Conservation (phyloP, 116 monocot species). For the Dioscorea cayenensis region DNA sequence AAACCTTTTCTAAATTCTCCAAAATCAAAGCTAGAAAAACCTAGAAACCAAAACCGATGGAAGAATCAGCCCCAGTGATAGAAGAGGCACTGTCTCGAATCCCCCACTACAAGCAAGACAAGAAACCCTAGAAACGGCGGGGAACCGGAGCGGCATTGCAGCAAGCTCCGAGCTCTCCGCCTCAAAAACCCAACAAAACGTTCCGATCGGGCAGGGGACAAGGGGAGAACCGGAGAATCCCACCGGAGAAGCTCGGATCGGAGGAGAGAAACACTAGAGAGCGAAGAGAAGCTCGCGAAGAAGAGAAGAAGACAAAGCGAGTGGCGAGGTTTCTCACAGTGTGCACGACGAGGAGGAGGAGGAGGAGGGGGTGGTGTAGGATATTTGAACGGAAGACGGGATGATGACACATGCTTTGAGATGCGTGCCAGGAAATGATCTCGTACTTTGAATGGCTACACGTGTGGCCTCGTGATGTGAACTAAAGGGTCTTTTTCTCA, state of each 20-base stretch:
- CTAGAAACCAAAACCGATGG: neutral
- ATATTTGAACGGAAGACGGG: neutral
- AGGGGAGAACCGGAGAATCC: neutral
- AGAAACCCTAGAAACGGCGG: neutral
- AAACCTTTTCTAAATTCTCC: neutral
- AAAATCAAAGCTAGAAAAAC: neutral
- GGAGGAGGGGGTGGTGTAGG: neutral
- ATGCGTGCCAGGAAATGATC: no score
- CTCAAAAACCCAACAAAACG: neutral
- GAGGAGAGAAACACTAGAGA: neutral
- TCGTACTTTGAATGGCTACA: no score
- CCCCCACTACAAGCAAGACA: neutral
- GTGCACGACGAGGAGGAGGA: neutral
- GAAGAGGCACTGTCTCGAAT: neutral
- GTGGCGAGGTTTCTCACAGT: neutral
- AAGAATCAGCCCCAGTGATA: neutral
- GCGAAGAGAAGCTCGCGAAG: neutral
- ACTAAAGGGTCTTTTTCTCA: no score
- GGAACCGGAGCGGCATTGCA: conserved; percentile 1
- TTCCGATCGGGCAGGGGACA: neutral
- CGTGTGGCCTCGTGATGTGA: no score
- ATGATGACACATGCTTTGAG: neutral
- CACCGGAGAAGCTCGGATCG: neutral
- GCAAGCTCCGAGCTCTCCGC: neutral
- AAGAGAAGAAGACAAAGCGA: neutral